Percentiles rank a stretch among this genome's conserved stretches.
phyloP scores from a whole-genome alignment of 192 early-diverging fungal genomes.

The Gonapodya prolifera region DNA sequence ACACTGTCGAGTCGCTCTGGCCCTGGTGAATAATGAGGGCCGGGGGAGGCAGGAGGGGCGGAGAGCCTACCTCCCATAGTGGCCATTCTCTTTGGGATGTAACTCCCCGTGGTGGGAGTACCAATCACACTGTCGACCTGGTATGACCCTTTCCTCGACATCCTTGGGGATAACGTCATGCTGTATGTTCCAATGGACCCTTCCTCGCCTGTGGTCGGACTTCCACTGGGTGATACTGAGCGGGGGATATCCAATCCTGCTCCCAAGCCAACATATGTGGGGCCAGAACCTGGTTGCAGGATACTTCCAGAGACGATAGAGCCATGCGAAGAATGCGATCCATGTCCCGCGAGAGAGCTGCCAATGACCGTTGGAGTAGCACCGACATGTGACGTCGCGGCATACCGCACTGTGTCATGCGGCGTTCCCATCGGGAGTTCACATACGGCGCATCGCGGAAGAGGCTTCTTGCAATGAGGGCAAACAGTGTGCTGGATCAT shows the following conservation, averaged over 20 bases:
- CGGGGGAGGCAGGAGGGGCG: not conserved
- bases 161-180: not conserved
- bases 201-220: not conserved
- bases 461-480: conserved; percentile 43
- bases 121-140: not conserved
- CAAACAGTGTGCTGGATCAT: conserved; percentile 37
- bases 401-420: conserved; percentile 35
- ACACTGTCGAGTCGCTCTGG: not conserved
- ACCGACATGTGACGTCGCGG: conserved; percentile 3
- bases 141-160: not conserved
- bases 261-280: not conserved
- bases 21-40: not conserved
- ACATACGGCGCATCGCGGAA: conserved; percentile 54
- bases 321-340: not conserved
- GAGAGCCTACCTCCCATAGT: not conserved
- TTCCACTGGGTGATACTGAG: not conserved
- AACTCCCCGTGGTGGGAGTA: not conserved
- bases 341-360: not conserved
- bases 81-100: not conserved
- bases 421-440: conserved; percentile 52
- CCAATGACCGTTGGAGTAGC: not conserved
- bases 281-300: not conserved
- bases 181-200: not conserved
- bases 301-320: not conserved
- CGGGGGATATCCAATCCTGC: not conserved